Base-by-base conservation (phyloP, 139 green algal genomes). In the Astrephomene gubernaculifera region DNA sequence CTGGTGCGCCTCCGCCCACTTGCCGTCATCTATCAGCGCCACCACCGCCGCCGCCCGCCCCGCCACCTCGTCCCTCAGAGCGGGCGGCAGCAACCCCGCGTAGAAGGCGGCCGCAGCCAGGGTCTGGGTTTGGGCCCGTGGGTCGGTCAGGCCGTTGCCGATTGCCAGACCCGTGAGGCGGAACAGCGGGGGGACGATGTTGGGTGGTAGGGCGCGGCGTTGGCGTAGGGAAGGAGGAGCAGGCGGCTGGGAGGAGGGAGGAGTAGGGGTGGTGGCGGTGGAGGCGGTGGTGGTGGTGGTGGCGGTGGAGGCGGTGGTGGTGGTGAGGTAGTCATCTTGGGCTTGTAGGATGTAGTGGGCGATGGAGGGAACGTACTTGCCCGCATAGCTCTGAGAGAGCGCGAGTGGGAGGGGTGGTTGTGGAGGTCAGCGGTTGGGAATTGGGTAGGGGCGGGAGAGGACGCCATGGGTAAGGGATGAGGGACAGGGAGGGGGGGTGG, bases 311-410 rank as follows among this genome's bases (percentile, higher is more conserved):
- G 68, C 31, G 5, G 8, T 39, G 33, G 83, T 35, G 63, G 76
- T 27, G n/a, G n/a, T n/a, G n/a, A n/a, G n/a, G n/a, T n/a, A n/a
- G n/a, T n/a, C n/a, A n/a, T n/a, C n/a, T n/a, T n/a, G n/a, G n/a
- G n/a, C n/a, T n/a, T 94, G 84, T 29, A 96, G 82, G 22, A 95
- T 91, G 83, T 93, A 94, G 73, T 95, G 92, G 2, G 92, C 83
- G n/a, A 94, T 87, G 65, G 79, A 89, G 2, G 92, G 92, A 8
- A 94, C 80, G 68, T 94, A 94, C 75, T 94, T 94, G n/a, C 92
- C 90, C 1, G 78, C 90, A 63, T 93, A 93, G 71, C 83, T 90
- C 69, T 89, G 83, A 21, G 54, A 1, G 71, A 12, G 12, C 6
- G 57, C 17, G 57, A 25, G 57, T 8, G 57, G 57, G 57, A n/a